Base-by-base conservation (phyloP, 2,329 filamentous ascomycete species). In the Pseudopyrenochaeta lycopersici region DNA sequence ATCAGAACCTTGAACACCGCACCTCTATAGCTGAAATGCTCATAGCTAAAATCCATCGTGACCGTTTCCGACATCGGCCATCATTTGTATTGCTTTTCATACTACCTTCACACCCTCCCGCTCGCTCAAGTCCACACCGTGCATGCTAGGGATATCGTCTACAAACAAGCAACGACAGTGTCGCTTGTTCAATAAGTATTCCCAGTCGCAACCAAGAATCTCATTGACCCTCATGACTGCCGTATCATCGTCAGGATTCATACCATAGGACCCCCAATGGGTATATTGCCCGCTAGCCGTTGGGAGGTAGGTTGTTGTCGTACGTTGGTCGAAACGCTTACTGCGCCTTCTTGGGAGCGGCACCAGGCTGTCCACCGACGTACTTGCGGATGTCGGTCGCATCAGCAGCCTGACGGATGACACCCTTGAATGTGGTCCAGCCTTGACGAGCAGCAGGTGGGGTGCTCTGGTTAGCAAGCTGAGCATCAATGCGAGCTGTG, bases 391-490 rank as follows among this genome's bases (percentile, higher is more conserved):
- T 71, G 71, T 97, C 91, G 35, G 93, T 96, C 49, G 84, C 84
- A 66, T 92, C 88, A 74, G 92, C 88, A 71, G 88, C 92, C 78
- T 93, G 88, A 75, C 86, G 84, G 46, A 88, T 82, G 42, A 84
- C 77, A 58, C 81, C 82, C 88, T 97, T 97, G 78, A 92, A 81
- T 33, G 80, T 83, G 51, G 90, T 89, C 94, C 94, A 98, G 46
- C 84, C 85, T 73, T 94, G 87, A 68, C 91, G 86, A 50, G 88
- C 90, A 21, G 82, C 87, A 1, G 93, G 92, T 23, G 92, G 92
- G 14, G 90, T 92, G 74, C 89, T 91, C 83, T 97, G 93, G 69
- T 92, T 90, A 48, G 92, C 90, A 51, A 95, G 86, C 43, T 92
- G 82, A 57, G 90, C 89, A 77, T 98, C 94, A 57, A 94, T 81